These are phyloP conservation scores for Tetrapisispora phaffii DNA, from an alignment of 805 yeast species.

Conservation along the genomic window DNA sequence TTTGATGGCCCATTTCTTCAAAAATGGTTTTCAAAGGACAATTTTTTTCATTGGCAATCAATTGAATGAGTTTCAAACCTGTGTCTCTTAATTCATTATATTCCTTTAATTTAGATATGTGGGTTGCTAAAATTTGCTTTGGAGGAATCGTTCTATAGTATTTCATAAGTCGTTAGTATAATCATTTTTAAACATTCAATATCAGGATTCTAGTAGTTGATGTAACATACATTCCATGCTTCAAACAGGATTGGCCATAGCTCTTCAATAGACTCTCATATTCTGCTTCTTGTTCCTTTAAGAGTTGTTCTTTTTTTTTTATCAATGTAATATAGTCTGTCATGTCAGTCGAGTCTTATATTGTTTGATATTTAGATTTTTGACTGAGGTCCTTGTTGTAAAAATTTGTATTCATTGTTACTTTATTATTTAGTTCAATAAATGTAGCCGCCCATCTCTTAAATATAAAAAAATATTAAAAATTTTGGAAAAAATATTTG, in stretches of 20 bases:
- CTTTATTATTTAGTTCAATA: neutral
- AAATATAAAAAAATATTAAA: neutral
- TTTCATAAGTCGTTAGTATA: neutral
- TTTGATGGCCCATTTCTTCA: constrained; percentile 39
- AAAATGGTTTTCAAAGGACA: constrained; percentile 39
- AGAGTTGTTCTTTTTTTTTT: constrained; percentile 2
- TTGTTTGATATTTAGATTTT: no score
- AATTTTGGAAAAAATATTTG: no score
- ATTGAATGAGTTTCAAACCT: constrained; percentile 45
- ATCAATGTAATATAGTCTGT: constrained; percentile 1
- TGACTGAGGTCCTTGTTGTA: no score
- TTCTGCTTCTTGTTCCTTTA: constrained; percentile 3
- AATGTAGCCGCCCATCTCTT: neutral
- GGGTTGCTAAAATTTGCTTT: constrained; percentile 16
- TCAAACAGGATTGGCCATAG: constrained; percentile 6
- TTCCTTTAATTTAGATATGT: constrained; percentile 42
- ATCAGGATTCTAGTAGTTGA: neutral
- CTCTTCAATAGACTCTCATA: constrained; percentile 3
- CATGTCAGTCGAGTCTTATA: no score
- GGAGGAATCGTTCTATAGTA: neutral
- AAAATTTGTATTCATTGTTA: no score
- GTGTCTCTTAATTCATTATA: constrained; percentile 58
- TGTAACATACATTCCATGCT: constrained; percentile 8
- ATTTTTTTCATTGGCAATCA: constrained; percentile 51
- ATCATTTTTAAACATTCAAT: neutral